Base-by-base conservation (phyloP, 805 yeast genomes). In the Wickerhamomyces kurtzmanii region DNA sequence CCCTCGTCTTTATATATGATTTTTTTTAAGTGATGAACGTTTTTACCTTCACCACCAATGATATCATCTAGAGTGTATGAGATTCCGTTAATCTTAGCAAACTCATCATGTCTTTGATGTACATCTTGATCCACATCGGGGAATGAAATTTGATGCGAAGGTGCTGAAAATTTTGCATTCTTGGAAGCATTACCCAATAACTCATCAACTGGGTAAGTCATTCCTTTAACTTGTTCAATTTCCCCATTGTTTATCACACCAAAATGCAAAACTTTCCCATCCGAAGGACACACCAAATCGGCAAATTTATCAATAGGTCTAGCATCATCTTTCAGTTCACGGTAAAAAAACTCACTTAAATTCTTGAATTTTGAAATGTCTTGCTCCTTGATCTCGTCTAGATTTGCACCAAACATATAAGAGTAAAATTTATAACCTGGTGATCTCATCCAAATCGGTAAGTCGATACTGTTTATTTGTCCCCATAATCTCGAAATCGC, bases 401-500 rank as follows among this genome's bases (percentile, higher is more conserved):
- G 57, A 45, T 91, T 80, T 6, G 78, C 98, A 8, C 95, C 95
- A 53, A 91, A 91, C 16, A 81, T 33, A 28, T 65, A 61, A 3
- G 95, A 71, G 50, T 91, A 91, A 30, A 87, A 62, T 45, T 63
- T 68, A 56, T 66, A 91, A 6, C 95, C 76, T 13, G 93, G 91
- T 8, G 67, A 73, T 42, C 99, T 69, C 34, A 89, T 44, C 93
- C 96, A 85, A 15, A 75, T 65, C 0, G 99, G 99, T 37, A 91
- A 62, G 25, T 74, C 77, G 24, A 87, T 65, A 31, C 76, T 75
- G 49, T 91, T 91, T 32, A 91, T 68, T 43, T 72, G 75, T 18
- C 99, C 99, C 99, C 99, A 91, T 24, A 89, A 56, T 36, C 99
- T 70, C 1, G 96, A 86, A 19, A 86, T 63, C 2, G 95, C 82